These are phyloP conservation scores for Yamadazyma buinensis DNA, from an alignment of 1,139 yeast species.

Conservation along the genomic window DNA sequence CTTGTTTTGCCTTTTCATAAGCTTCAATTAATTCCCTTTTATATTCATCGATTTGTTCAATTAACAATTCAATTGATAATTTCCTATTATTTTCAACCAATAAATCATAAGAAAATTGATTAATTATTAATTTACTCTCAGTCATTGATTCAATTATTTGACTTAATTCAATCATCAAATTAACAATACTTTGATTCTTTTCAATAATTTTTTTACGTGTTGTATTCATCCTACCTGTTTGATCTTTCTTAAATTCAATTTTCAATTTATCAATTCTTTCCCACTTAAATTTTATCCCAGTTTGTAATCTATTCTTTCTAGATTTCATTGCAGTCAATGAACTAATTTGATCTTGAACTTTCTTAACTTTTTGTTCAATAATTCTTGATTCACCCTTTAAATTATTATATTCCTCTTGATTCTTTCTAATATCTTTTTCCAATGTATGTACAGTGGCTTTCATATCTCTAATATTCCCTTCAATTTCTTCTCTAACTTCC, in stretches of 20 bases:
- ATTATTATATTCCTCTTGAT: background rate
- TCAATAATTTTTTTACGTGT: constrained; percentile 5
- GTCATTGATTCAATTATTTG: background rate
- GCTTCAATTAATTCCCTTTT: constrained; percentile 24
- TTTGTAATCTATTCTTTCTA: constrained; percentile 1
- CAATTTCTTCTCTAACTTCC: constrained; percentile 24
- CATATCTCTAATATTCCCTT: constrained; percentile 16
- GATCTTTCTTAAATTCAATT: constrained; percentile 6
- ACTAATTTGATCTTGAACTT: constrained; percentile 16
- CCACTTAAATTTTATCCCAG: constrained; percentile 7
- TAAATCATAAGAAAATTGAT: constrained; percentile 14
- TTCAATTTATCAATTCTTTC: constrained; percentile 7
- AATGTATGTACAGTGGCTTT: constrained; percentile 5
- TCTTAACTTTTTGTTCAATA: constrained; percentile 6
- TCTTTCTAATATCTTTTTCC: background rate
- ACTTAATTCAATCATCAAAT: background rate
- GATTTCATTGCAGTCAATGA: constrained; percentile 11
- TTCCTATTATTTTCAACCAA: constrained; percentile 36
- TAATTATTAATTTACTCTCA: background rate
- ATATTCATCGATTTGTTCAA: constrained; percentile 31
- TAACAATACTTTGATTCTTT: background rate
- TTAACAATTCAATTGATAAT: constrained; percentile 26
- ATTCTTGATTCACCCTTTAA: background rate
- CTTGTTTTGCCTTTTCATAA: constrained; percentile 37
- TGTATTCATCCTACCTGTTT: constrained; percentile 5